These are phyloP conservation scores for Pythium sp. DNA, from an alignment of 352 stramenopile species.

Conservation along the genomic window DNA sequence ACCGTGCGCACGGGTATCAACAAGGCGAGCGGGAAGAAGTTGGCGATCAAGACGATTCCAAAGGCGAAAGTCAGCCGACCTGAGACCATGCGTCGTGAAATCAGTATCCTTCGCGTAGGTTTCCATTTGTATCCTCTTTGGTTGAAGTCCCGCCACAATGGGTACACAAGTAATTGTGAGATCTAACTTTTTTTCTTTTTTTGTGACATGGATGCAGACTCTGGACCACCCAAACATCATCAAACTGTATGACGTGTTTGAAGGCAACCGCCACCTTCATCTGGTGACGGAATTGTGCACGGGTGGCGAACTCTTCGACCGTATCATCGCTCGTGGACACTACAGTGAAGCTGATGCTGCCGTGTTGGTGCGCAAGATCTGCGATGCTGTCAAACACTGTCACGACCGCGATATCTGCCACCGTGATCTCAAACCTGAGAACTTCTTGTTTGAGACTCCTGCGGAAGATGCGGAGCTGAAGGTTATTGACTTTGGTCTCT, in stretches of 20 bases:
- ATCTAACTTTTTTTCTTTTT: conserved; percentile 5
- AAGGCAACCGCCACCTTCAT: conserved; percentile 96
- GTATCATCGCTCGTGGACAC: conserved; percentile 89
- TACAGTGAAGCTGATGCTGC: conserved; percentile 98
- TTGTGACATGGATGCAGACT: conserved; percentile 30
- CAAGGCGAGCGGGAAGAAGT: conserved; percentile 90
- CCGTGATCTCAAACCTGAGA: conserved; percentile 97
- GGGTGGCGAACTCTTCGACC: conserved; percentile 95
- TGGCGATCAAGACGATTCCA: conserved; percentile 99
- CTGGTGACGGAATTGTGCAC: conserved; percentile 98
- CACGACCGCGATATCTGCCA: conserved; percentile 98
- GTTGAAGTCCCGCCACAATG: conserved; percentile 1
- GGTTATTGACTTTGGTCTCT: conserved; percentile 99
- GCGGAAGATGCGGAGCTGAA: conserved; percentile 93
- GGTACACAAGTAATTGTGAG: conserved; percentile 1
- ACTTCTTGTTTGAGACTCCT: conserved; percentile 93
- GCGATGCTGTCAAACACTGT: conserved; percentile 96
- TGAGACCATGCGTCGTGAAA: conserved; percentile 94
- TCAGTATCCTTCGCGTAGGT: conserved; percentile 85
- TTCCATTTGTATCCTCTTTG: conserved; percentile 2
- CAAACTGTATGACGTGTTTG: conserved; percentile 96
- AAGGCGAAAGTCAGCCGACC: conserved; percentile 96
- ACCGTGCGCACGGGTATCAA: conserved; percentile 95
- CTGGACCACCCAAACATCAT: conserved; percentile 98
- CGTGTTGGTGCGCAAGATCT: conserved; percentile 95